A percentile compares a stretch with the other conserved stretches of the same genome.
Conservation (phyloP, 1,284 basidiomycete species). For the Ganoderma meredithae region DNA sequence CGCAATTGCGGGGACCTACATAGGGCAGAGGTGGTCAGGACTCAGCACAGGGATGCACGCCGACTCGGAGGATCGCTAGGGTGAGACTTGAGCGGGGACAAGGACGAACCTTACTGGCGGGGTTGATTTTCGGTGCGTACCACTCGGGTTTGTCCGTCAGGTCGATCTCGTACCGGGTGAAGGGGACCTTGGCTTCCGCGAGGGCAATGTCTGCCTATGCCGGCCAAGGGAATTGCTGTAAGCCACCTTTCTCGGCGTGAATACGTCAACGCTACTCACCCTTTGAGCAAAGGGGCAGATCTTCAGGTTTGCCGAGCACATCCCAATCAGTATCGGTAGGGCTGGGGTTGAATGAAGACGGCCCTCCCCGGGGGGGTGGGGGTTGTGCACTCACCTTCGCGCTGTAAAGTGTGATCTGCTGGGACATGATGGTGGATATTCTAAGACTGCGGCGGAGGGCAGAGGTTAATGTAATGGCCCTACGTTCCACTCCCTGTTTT, state of each 20-base stretch:
- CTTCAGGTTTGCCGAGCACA: conserved; percentile 7
- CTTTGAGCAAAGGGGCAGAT: conserved; percentile 33
- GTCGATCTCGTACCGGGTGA: conserved; percentile 33
- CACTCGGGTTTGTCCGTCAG: conserved; percentile 49
- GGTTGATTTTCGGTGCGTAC: conserved; percentile 69
- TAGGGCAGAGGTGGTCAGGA: conserved; percentile 5
- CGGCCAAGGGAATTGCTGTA: neutral
- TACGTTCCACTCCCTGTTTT: neutral
- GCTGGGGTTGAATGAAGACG: too few species aligned
- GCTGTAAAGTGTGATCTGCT: conserved; percentile 12
- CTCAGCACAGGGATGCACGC: neutral
- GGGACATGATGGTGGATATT: conserved; percentile 3
- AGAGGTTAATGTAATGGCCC: neutral
- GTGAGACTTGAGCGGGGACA: too few species aligned
- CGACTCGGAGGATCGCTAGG: neutral
- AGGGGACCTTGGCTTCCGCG: conserved; percentile 33
- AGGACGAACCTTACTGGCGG: conserved; percentile 60
- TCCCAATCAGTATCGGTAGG: neutral
- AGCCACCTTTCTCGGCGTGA: neutral
- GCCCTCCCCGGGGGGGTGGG: too few species aligned
- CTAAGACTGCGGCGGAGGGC: neutral
- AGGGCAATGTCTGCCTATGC: conserved; percentile 20
- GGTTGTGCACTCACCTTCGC: conserved; percentile 25
- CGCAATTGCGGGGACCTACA: conserved; percentile 61
- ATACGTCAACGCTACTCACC: conserved; percentile 7